A percentile compares a stretch with the other conserved stretches of the same genome.
These are phyloP conservation scores for Pneumocystis canis DNA, from an alignment of 1,139 yeast species.

Conservation along the genomic window DNA sequence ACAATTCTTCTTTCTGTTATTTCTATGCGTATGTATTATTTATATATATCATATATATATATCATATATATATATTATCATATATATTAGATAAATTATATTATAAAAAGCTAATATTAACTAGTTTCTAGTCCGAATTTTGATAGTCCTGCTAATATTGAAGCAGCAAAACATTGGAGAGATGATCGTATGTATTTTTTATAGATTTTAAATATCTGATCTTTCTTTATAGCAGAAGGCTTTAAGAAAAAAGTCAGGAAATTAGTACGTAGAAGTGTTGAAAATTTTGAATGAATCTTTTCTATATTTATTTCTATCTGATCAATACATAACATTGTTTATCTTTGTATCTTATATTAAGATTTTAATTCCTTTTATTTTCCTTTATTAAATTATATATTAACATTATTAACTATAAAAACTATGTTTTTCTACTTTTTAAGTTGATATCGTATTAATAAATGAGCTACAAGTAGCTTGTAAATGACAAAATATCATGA, in stretches of 20 bases:
- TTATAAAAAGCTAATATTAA: neutral
- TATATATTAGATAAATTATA: neutral
- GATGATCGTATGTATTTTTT: constrained; percentile 15
- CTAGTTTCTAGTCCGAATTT: constrained; percentile 16
- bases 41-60: too few relatives aligned
- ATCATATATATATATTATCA: neutral
- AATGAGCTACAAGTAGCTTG: neutral
- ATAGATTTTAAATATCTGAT: neutral
- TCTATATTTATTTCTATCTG: neutral
- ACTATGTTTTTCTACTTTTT: neutral
- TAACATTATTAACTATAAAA: neutral
- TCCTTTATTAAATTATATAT: neutral
- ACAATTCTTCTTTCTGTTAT: constrained; percentile 18
- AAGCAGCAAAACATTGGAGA: constrained; percentile 18
- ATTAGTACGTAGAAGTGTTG: constrained; percentile 18
- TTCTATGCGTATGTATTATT: constrained; percentile 16
- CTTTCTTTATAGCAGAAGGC: constrained; percentile 12
- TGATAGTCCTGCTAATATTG: constrained; percentile 19
- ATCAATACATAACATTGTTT: neutral
- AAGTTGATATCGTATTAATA: neutral
- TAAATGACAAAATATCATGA: neutral
- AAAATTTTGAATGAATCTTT: constrained; percentile 8
- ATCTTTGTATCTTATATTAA: neutral
- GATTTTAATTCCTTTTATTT: neutral
- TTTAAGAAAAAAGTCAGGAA: constrained; percentile 18